Base-by-base conservation (phyloP, 1,284 basidiomycete genomes). In the Trichosporon sp. region DNA sequence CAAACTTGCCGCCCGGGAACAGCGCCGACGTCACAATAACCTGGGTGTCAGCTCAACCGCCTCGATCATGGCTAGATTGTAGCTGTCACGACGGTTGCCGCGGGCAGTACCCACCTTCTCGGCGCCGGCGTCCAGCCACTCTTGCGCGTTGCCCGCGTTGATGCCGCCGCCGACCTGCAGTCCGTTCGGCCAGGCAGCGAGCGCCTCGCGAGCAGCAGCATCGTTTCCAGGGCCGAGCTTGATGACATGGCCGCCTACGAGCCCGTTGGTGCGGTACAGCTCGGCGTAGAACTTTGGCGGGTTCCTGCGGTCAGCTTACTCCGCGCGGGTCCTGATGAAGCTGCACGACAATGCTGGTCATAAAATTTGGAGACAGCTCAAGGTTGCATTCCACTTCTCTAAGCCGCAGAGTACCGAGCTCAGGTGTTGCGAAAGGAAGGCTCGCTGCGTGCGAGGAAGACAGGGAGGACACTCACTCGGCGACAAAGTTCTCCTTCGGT, bases 1-100 rank as follows among this genome's bases (percentile, higher is more conserved):
- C 90, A 83, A 99, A 98, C 70, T 86, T 89, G 25, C 86, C 90
- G 9, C 84, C 83, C 0, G 96, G 96, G 76, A 99, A 99, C 25
- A 99, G 88, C 81, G 90, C 95, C 8, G 95, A 98, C 2, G 97
- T 99, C 31, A 99, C 92, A 69, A 99, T 98, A 71, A 98, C 90
- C 94, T 97, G 74, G 2, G 23, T 2, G 60, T 66, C 18, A 66
- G 67, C 25, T 53, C 29, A 53, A 15, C 0, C 2, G 32, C 27
- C n/a, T n/a, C 25, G 29, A 35, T 0, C 44, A 35, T n/a, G 1
- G 4, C 21, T 1, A 18, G 53, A 13, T 29, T 18, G 2, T 4
- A 15, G 13, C 8, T 27, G 27, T 25, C 27, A n/a, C 23, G 18
- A 11, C 2, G 34, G 35, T 42, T n/a, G 15, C 42, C 38, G 6